Base-by-base conservation (phyloP, 305 asterid species). In the Salvia sclarea region DNA sequence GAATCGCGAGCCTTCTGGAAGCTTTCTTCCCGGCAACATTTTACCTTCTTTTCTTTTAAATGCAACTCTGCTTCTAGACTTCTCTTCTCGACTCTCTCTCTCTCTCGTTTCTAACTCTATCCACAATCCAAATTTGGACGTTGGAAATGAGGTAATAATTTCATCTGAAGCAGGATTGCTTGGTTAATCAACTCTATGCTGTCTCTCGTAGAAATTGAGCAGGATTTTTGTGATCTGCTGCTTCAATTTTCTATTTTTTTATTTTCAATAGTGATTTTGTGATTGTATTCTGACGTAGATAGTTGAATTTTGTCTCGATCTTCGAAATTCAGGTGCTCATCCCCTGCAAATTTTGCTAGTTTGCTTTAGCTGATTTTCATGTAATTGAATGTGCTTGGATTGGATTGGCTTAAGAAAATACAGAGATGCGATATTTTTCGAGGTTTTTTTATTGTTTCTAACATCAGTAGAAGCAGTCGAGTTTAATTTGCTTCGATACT, bases 61-160 rank as follows among this genome's bases (percentile, higher is more conserved):
- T 12, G 35, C 17, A 10, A 24, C 2, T 13, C 35, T 12, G 10
- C 37, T n/a, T 53, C 18, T 13, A 1, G 1, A 2, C 12, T 17
- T 22, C 6, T 4, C 37, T 3, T 2, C 6, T 9, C 0, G 8
- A 2, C 18, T 11, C 1, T 4, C 1, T 20, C 2, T 9, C 75
- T 70, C 49, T 17, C 40, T 38, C 33, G 20, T 18, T 45, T 8
- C 53, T 45, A 38, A 4, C 30, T 61, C 33, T 48, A 22, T 33
- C 24, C 1, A 5, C n/a, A 35, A 49, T 45, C 7, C 47, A 5
- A 5, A 14, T 48, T 55, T 41, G 43, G 63, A 79, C 45, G 79
- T 82, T 58, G 62, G 68, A 79, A 50, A 82, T 84, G 89, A 84
- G 90, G 87, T 80, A 76, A 63, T 43, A 12, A 9, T 66, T 69